These are phyloP conservation scores for Magnolia kwangsiensis DNA, from an alignment of 164 flowering plant genomes.

Conservation along the genomic window DNA sequence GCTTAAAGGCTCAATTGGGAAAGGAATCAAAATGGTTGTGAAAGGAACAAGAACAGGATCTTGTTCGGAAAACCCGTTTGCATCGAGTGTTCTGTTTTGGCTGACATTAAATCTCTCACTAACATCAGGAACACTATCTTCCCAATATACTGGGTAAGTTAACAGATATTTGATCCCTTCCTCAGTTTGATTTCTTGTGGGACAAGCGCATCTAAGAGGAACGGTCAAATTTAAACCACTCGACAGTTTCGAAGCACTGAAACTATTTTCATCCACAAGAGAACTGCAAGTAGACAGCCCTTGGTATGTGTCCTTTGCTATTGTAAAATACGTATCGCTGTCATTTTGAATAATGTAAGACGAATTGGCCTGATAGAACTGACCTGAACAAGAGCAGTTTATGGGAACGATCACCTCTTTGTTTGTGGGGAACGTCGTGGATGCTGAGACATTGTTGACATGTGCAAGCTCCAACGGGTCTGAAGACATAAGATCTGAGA, in stretches of 20 bases:
- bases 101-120: conserved; percentile 33
- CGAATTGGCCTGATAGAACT: conserved; percentile 48
- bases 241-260: conserved; percentile 10
- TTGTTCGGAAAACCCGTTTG: conserved; percentile 33
- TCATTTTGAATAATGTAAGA: conserved; percentile 29
- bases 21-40: conserved; percentile 54
- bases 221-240: conserved; percentile 28
- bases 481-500: conserved; percentile 36
- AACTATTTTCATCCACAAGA: conserved; percentile 39
- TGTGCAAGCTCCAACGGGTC: conserved; percentile 27
- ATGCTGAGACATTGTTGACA: conserved; percentile 37
- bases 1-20: conserved; percentile 27
- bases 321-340: conserved; percentile 38
- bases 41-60: conserved; percentile 33
- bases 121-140: conserved; percentile 26
- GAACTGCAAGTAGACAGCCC: conserved; percentile 69
- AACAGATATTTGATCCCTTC: conserved; percentile 43
- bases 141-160: conserved; percentile 35
- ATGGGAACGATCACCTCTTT: conserved; percentile 48
- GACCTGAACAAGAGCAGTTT: conserved; percentile 49
- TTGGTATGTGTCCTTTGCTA: conserved; percentile 61
- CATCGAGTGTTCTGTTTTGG: conserved; percentile 26
- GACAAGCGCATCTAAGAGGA: conserved; percentile 75
- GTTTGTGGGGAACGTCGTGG: conserved; percentile 30
- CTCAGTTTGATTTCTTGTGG: conserved; percentile 38